Percentiles rank a stretch among this genome's conserved stretches.
Conservation (phyloP, 768 basidiomycete species). For the Brasilioporus rufonigricans region DNA sequence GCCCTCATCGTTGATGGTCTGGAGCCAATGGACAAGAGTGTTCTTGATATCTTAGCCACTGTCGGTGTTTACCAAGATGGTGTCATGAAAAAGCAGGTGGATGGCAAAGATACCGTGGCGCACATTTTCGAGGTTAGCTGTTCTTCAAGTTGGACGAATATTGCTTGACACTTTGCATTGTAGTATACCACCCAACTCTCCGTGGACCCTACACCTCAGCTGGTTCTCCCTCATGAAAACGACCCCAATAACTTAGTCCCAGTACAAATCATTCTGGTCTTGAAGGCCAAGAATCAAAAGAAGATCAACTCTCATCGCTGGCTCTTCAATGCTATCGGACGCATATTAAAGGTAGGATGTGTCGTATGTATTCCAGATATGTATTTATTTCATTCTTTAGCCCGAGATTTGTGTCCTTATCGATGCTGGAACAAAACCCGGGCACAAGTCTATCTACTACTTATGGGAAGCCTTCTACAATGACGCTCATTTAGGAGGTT, state of each 20-base stretch:
- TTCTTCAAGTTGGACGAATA: not conserved
- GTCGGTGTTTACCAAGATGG: conserved; percentile 94
- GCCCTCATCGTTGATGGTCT: conserved; percentile 91
- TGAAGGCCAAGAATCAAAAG: conserved; percentile 94
- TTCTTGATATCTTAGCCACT: conserved; percentile 84
- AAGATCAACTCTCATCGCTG: conserved; percentile 96
- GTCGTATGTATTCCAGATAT: conserved; percentile 14
- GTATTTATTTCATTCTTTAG: conserved; percentile 36
- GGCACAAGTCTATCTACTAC: conserved; percentile 93
- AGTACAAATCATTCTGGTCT: conserved; percentile 85
- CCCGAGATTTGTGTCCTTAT: conserved; percentile 91
- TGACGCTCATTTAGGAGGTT: conserved; percentile 74
- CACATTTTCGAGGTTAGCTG: conserved; percentile 87
- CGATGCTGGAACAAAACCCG: conserved; percentile 96
- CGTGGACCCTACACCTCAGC: conserved; percentile 84
- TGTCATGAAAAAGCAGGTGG: conserved; percentile 90
- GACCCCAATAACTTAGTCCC: conserved; percentile 93
- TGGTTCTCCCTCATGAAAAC: conserved; percentile 86
- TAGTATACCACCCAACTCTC: conserved; percentile 97
- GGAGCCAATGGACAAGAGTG: conserved; percentile 93
- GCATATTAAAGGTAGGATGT: conserved; percentile 58
- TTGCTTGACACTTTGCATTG: conserved; percentile 6
- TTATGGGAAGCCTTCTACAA: conserved; percentile 93
- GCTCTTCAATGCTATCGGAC: conserved; percentile 93
- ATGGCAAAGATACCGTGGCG: conserved; percentile 85